A percentile compares a stretch with the other conserved stretches of the same genome.
Conservation (phyloP, 805 yeast species). For the Candida palmyrensis region DNA sequence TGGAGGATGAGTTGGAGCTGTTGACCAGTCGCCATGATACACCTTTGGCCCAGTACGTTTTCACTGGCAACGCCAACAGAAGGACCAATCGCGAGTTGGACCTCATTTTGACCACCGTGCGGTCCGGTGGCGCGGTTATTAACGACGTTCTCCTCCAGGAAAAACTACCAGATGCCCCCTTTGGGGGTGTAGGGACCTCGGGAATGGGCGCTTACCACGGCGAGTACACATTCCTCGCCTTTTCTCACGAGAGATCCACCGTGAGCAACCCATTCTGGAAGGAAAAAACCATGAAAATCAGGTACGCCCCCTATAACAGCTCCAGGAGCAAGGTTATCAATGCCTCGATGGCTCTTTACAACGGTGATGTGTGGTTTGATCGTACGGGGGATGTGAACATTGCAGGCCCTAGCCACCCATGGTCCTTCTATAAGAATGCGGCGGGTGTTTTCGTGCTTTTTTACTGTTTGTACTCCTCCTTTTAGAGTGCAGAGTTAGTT, state of each 20-base stretch:
- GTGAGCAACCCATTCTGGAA: slow-evolving; percentile 60
- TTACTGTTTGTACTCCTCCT: slow-evolving; percentile 13
- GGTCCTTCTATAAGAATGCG: slow-evolving; percentile 25
- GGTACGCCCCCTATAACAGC: slow-evolving; percentile 59
- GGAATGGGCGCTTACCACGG: slow-evolving; percentile 89
- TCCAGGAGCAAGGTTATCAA: slow-evolving; percentile 27
- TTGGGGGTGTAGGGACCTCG: slow-evolving; percentile 86
- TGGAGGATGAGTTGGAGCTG: slow-evolving; percentile 39
- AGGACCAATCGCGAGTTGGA: slow-evolving; percentile 41
- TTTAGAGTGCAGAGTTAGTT: no score
- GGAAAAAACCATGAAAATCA: slow-evolving; percentile 51
- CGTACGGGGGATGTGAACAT: slow-evolving; percentile 30
- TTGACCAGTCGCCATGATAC: slow-evolving; percentile 54
- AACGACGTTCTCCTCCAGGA: slow-evolving; percentile 74
- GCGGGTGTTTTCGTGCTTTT: slow-evolving; percentile 26
- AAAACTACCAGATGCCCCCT: slow-evolving; percentile 65
- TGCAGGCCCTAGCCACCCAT: slow-evolving; percentile 28
- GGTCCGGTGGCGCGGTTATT: slow-evolving; percentile 69
- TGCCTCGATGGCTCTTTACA: slow-evolving; percentile 22
- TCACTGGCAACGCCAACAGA: slow-evolving; percentile 39
- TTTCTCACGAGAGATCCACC: slow-evolving; percentile 69
- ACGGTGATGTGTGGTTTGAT: slow-evolving; percentile 35
- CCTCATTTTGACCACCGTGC: slow-evolving; percentile 42
- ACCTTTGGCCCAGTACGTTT: slow-evolving; percentile 79
- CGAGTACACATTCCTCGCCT: slow-evolving; percentile 42